Conservation (phyloP, 495 filamentous ascomycete species). For the Xylaria flabelliformis region DNA sequence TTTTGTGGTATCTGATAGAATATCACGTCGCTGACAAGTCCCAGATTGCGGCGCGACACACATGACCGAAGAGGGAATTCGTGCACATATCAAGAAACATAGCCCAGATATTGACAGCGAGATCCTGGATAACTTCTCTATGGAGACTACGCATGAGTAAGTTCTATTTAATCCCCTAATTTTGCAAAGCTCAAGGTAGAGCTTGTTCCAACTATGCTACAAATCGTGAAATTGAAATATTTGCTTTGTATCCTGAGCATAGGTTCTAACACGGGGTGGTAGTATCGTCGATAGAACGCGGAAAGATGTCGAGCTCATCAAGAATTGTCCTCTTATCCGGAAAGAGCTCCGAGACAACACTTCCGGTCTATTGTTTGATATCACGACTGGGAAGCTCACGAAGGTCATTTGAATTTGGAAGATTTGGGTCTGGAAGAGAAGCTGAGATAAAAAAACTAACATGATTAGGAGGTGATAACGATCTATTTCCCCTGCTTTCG, state of each 20-base stretch:
- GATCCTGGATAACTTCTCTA: background rate
- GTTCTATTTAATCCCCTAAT: background rate
- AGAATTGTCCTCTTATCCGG: background rate
- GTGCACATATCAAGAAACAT: conserved; percentile 9
- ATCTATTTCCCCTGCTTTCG: too few relatives aligned
- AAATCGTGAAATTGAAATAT: background rate
- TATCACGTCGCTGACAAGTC: background rate
- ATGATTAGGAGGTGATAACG: background rate
- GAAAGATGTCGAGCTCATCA: background rate
- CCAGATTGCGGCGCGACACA: conserved; percentile 5
- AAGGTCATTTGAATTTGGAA: background rate
- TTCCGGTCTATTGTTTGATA: conserved; percentile 10
- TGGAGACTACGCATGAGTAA: conserved; percentile 15
- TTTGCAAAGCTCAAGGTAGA: background rate
- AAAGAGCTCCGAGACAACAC: background rate
- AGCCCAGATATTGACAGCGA: background rate
- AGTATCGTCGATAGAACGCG: conserved; percentile 14
- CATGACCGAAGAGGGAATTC: conserved; percentile 13
- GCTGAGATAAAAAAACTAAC: background rate
- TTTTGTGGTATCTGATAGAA: background rate
- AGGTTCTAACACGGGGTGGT: background rate
- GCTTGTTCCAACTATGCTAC: background rate
- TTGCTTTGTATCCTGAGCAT: background rate
- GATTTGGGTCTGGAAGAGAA: background rate
- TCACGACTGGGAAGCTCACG: conserved; percentile 12